Conservation (phyloP, 2,329 filamentous ascomycete genomes). For the Stagonosporopsis rhizophila region DNA sequence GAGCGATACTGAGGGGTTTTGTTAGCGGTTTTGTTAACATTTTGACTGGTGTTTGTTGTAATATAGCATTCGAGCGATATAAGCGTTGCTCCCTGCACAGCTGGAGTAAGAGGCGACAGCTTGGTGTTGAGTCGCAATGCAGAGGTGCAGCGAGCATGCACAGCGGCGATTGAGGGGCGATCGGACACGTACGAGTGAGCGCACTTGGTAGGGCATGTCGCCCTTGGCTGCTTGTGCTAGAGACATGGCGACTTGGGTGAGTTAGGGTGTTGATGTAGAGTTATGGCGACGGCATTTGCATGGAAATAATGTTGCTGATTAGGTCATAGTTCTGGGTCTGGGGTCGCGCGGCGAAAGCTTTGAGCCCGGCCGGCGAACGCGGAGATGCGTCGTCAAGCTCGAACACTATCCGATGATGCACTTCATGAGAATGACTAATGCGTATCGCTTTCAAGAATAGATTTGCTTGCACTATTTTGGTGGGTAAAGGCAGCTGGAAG, state of each 20-base stretch:
- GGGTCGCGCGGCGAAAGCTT: conserved; percentile 38
- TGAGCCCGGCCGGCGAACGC: conserved; percentile 35
- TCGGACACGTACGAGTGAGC: conserved; percentile 47
- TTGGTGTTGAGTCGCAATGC: conserved; percentile 4
- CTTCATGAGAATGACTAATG: not conserved
- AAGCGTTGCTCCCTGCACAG: not conserved
- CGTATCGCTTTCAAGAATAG: not conserved
- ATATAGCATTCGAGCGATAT: not conserved
- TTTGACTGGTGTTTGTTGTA: too few relatives aligned
- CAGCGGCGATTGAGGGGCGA: conserved; percentile 9
- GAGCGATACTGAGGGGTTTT: conserved; percentile 83
- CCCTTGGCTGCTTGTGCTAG: conserved; percentile 45
- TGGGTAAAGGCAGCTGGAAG: conserved; percentile 1
- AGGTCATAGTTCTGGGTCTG: conserved; percentile 40
- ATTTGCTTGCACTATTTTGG: conserved; percentile 7
- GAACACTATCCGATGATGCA: not conserved
- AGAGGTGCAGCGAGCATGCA: conserved; percentile 4
- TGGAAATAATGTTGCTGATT: conserved; percentile 46
- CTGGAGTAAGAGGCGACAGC: not conserved
- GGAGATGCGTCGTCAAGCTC: conserved; percentile 11
- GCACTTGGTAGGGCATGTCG: conserved; percentile 50
- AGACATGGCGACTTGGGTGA: conserved; percentile 39
- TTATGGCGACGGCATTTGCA: conserved; percentile 22
- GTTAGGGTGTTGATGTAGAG: conserved; percentile 31
- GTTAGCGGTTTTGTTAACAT: too few relatives aligned